phyloP scores from a whole-genome alignment of 2,329 filamentous ascomycete species.

The Seiridium unicorne region DNA sequence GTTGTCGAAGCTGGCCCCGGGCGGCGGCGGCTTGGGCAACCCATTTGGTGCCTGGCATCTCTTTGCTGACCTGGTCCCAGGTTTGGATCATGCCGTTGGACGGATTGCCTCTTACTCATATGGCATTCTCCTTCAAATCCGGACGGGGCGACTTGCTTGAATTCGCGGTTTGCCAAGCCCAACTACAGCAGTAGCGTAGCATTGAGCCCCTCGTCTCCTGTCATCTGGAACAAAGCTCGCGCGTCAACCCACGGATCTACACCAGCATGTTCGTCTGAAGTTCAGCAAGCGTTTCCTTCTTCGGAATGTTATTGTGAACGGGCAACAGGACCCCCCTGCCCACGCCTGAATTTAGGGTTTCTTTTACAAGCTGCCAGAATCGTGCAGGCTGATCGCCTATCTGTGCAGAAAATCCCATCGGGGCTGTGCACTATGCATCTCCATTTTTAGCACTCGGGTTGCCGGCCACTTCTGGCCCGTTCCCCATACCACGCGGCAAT shows the following conservation, averaged over 20 bases:
- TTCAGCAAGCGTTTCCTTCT: not conserved
- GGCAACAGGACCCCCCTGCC: not conserved
- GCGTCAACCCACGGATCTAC: constrained; percentile 3
- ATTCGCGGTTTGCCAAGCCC: not conserved
- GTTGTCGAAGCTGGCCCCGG: no score
- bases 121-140: no score
- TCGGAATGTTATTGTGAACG: not conserved
- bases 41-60: no score
- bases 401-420: not conserved
- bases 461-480: no score
- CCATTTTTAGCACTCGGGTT: no score
- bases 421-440: not conserved
- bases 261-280: constrained; percentile 7
- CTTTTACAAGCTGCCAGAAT: not conserved
- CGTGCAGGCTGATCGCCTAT: not conserved
- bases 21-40: no score
- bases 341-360: not conserved
- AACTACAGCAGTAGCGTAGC: not conserved
- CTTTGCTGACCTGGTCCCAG: no score
- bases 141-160: not conserved
- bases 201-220: not conserved
- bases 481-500: no score
- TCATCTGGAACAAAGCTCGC: constrained; percentile 6
- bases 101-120: no score
- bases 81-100: no score